phyloP scores from a whole-genome alignment of 495 filamentous ascomycete genomes.

The Tuber indicum region DNA sequence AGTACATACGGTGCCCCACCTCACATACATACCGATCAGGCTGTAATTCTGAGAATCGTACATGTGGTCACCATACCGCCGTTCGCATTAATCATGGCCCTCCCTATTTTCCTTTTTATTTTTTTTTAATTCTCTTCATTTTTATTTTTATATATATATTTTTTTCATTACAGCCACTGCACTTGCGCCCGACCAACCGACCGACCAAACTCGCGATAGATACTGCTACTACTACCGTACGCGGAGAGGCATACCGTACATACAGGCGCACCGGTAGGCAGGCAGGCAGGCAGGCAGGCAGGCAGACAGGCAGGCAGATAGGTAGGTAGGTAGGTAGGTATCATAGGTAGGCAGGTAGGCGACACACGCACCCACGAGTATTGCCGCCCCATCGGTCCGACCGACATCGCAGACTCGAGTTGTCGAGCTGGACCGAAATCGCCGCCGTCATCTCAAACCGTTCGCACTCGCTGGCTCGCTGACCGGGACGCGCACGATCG shows the following conservation, averaged over 20 bases:
- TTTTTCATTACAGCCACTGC: not conserved
- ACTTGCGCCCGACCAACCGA: not conserved
- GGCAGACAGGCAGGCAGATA: no score
- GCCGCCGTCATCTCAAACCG: not conserved
- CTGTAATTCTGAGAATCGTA: not conserved
- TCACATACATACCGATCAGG: not conserved
- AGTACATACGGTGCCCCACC: not conserved
- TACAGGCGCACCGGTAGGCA: not conserved
- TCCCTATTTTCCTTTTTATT: not conserved
- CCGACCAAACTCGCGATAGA: not conserved
- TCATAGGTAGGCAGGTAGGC: not conserved
- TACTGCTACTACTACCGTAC: not conserved
- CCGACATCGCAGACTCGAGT: slow-evolving; percentile 3
- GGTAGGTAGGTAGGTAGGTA: not conserved
- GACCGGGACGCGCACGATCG: not conserved
- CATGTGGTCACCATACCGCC: not conserved
- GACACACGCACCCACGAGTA: not conserved
- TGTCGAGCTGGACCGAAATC: not conserved
- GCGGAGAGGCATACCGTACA: not conserved
- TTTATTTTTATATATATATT: not conserved
- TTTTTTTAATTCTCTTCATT: not conserved
- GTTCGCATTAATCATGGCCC: not conserved
- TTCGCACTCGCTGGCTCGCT: not conserved
- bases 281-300: not conserved
- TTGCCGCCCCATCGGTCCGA: not conserved